Base-by-base conservation (phyloP, 2,329 filamentous ascomycete species). In the Paracoccidioides lutzii region DNA sequence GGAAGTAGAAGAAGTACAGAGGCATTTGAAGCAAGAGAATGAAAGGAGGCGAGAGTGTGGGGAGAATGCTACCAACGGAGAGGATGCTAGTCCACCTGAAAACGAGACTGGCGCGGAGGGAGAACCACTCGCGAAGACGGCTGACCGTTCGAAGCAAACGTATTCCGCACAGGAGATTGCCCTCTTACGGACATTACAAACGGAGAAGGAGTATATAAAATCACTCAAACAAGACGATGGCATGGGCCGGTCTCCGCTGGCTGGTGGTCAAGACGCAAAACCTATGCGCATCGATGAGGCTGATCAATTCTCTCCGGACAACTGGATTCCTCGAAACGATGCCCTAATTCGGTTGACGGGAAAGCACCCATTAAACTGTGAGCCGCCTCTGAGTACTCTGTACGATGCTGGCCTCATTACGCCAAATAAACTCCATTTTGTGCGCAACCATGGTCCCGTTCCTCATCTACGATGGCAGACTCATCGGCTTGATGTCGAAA, bases 381-480 rank as follows among this genome's bases (percentile, higher is more conserved):
- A 80, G 61, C 64, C 75, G 0, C 58, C 70, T 0, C 66, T 80
- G 1, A 64, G 64, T 1, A 62, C 63, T 10, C 69, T 80, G 0
- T 76, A 72, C 54, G 68, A 75, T 0, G 73, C 71, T 4, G 77
- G 77, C 0, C 63, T 79, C 0, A 76, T 78, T 57, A 80, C 78
- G 0, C 76, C 76, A 0, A 77, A 76, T 52, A 67, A 73, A 54
- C 59, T 79, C 1, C 76, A 79, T 61, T 80, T 78, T 57, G 75
- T 80, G 10, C 70, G 78, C 3, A 80, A 77, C 53, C 78, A 81
- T 56, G 76, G 76, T n/a, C 64, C 75, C 3, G 78, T 81, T 0
- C 78, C 78, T 0, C 67, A 73, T 6, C 56, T 79, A 0, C 60
- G 77, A 0, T 79, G 75, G 76, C 75, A 77, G 54, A 73, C 69